Evolutionary conservation across 1,139 yeast species (phyloP), one percentile per base, ranked within the genome.

Genomic region (Suhomyces taliae): DNA sequence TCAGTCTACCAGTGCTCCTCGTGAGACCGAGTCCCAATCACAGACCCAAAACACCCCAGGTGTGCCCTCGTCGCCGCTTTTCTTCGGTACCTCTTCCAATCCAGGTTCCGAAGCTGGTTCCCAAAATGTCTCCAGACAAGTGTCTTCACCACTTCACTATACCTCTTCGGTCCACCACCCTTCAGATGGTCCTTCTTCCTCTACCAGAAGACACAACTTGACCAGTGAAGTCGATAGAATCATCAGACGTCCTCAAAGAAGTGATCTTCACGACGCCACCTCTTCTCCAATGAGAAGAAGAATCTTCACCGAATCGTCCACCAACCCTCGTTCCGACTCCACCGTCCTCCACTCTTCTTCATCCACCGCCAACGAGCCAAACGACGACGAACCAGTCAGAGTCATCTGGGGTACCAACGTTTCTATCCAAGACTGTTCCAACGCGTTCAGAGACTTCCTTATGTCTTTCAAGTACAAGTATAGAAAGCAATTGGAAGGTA

Each of bases 361-460:
- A 8, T 69, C 73, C 19, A 55, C 67, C 12, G 61, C 57, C 45
- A 61, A 71, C 12, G 73, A 68, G 33, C 62, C 64, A 11, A 27
- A 26, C n/a, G 56, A 55, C 14, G 83, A 79, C 50, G 95, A 85
- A 54, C 95, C 96, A 1, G 82, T 85, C 33, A 81, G 96, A 61
- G 96, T 93, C 47, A 91, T 93, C 60, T 93, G 99, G 99, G 99
- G 99, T 65, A 93, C 99, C 2, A 91, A 93, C 62, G 97, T 93
- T 31, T 87, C 95, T 37, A 90, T 95, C 58, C 88, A 84, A 59
- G 97, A 93, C 60, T 85, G 93, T 58, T 81, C 89, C 44, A 85
- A 82, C 55, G 77, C 80, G 44, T 93, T 93, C 70, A 78, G 95
- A 54, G 86, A 85, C 54, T 95, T 93, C 57, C 70, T 93, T 59